Base-by-base conservation (phyloP, 163 green algal genomes). In the Chloromonas sp. region DNA sequence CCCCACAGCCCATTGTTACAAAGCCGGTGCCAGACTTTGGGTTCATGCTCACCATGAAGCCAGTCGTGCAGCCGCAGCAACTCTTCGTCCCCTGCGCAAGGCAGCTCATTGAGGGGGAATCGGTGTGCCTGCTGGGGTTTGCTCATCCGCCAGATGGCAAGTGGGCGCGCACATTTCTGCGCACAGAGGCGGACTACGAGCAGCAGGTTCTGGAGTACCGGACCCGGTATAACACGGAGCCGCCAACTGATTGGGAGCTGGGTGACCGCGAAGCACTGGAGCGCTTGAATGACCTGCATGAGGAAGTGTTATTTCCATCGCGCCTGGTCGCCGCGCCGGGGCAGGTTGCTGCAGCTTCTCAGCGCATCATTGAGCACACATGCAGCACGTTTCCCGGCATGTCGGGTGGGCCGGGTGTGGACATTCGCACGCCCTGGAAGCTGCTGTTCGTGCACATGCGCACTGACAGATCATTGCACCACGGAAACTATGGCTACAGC, bases 11-110 rank as follows among this genome's bases (percentile, higher is more conserved):
- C 36, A 36, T 36, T 36, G 36, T 36, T 36, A 36, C 36, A 36
- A 36, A 36, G 36, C 36, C 36, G 36, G 36, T 36, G 36, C 36
- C 36, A 36, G 36, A 36, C 36, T 36, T 36, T 36, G 82, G 82
- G 5, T 85, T 85, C 82, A 85, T 85, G 82, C 2, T 79, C 70
- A 85, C 82, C 58, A 15, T 36, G 2, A 58, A 2, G 3, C 70
- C 82, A 61, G 82, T 60, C 1, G 61, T 5, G 5, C 2, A 60
- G 82, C 14, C 60, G 13, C 70, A 60, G 57, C 70, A 81, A 71
- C 70, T 85, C 70, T 85, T 82, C 82, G 81, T 85, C 15, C 82
- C 82, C 70, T 80, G 82, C 70, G 57, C 82, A 85, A 62, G 81
- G 70, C 70, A 85, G 70, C 82, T 85, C 57, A 5, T 1, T 3